These are phyloP conservation scores for Poteriospumella lacustris DNA, from an alignment of 108 stramenopile genomes.

Conservation along the genomic window DNA sequence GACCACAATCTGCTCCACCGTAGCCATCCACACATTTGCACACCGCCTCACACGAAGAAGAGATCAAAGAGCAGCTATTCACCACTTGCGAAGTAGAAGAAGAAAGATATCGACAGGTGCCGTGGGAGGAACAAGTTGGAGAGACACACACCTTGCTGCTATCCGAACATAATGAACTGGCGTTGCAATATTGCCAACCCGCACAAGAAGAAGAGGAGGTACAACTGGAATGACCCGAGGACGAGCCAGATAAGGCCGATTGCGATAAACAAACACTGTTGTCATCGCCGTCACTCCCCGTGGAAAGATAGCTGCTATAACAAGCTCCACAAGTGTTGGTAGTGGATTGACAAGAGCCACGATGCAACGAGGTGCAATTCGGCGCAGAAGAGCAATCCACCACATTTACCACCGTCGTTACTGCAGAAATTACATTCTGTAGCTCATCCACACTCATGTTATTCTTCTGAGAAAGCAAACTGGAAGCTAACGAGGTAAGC, in stretches of 20 bases:
- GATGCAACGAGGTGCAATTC: slow-evolving; percentile 1
- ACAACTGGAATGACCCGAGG: slow-evolving; percentile 6
- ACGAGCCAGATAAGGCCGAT: not conserved
- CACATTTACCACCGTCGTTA: not conserved
- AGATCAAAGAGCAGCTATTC: not conserved
- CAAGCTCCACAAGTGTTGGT: slow-evolving; percentile 6
- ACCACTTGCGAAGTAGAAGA: not conserved
- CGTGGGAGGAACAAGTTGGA: not conserved
- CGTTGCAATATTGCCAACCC: not conserved
- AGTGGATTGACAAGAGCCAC: not conserved
- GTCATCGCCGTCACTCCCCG: not conserved
- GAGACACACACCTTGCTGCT: not conserved
- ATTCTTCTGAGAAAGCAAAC: not conserved
- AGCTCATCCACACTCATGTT: not conserved
- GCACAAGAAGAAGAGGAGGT: not conserved
- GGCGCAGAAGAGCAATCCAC: not conserved
- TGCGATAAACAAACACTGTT: not conserved
- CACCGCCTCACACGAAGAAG: not conserved
- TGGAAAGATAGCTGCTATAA: not conserved
- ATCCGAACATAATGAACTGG: slow-evolving; percentile 2
- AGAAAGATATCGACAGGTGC: not conserved
- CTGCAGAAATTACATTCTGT: not conserved
- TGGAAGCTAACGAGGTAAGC: not conserved
- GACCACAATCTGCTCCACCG: not conserved
- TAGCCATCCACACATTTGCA: slow-evolving; percentile 2